Evolutionary conservation across 305 asterid genomes (phyloP).

Genomic region (Fraxinus xanthoxyloides): DNA sequence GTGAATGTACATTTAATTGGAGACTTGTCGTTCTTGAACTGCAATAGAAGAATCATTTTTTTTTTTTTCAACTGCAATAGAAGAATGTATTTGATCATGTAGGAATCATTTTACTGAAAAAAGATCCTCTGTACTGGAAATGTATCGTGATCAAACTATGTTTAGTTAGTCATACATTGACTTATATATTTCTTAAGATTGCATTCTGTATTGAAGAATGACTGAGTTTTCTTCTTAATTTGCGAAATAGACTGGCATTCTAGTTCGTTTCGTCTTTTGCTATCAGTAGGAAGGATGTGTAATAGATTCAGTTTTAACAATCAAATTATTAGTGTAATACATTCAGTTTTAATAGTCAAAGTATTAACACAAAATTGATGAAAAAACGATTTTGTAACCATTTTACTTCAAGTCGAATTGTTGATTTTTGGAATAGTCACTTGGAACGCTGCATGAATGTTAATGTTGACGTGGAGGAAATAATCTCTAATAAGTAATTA

Average conservation of each 20-base stretch:
- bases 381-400: background rate
- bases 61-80: background rate
- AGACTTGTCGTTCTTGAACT: background rate
- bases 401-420: background rate
- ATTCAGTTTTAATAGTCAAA: background rate
- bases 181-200: background rate
- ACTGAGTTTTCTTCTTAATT: background rate
- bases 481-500: background rate
- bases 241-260: background rate
- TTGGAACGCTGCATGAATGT: background rate
- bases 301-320: background rate
- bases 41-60: background rate
- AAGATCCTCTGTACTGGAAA: background rate
- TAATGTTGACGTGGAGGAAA: background rate
- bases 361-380: background rate
- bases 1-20: background rate
- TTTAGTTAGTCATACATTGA: background rate
- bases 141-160: background rate
- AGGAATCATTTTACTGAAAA: background rate
- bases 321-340: background rate
- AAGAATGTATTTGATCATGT: background rate
- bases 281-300: background rate
- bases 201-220: background rate
- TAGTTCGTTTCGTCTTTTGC: background rate
- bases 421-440: background rate